These are phyloP conservation scores for Carallia pectinifolia DNA, from an alignment of 345 rosid genomes.

Conservation along the genomic window DNA sequence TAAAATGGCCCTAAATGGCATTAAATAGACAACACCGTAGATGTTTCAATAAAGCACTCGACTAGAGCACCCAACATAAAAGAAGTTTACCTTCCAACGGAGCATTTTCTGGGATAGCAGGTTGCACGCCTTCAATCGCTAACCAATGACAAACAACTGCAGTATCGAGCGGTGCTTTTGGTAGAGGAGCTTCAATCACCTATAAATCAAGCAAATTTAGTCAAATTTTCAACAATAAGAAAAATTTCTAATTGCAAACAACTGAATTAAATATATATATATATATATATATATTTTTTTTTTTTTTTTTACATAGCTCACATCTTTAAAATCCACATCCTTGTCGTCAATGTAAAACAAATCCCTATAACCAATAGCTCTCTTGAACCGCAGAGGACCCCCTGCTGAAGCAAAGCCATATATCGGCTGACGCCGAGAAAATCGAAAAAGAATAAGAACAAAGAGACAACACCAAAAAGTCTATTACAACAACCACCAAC, in stretches of 20 bases:
- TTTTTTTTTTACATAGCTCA: slow-evolving; percentile 31
- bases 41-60: neutral
- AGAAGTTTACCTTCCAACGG: slow-evolving; percentile 56
- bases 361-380: slow-evolving; percentile 72
- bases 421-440: too few species aligned
- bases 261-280: too few species aligned
- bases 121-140: slow-evolving; percentile 90
- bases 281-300: too few species aligned
- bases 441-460: slow-evolving; percentile 18
- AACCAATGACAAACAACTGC: slow-evolving; percentile 67
- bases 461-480: neutral
- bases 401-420: slow-evolving; percentile 86
- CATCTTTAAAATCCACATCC: slow-evolving; percentile 69
- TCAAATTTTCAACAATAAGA: neutral
- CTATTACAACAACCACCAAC: too few species aligned
- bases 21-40: neutral
- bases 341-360: slow-evolving; percentile 70
- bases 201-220: slow-evolving; percentile 14
- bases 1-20: too few species aligned
- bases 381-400: slow-evolving; percentile 75
- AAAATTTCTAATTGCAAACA: too few species aligned
- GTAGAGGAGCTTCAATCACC: slow-evolving; percentile 66
- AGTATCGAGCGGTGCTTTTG: slow-evolving; percentile 56
- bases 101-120: slow-evolving; percentile 69
- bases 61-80: neutral